These are phyloP conservation scores for Leucaena leucocephala DNA, from an alignment of 306 rosid species.

Conservation along the genomic window DNA sequence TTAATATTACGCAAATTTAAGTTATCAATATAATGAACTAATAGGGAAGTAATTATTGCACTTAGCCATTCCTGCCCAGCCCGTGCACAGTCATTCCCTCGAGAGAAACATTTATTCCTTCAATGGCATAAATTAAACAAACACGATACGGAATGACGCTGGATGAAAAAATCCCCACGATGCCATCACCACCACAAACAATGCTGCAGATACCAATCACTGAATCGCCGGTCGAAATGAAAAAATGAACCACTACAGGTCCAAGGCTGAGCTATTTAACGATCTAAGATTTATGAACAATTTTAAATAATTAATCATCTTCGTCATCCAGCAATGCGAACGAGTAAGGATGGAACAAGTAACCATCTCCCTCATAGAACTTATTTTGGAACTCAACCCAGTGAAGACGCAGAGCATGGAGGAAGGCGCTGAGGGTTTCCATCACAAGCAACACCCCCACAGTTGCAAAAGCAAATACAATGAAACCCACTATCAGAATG, in stretches of 20 bases:
- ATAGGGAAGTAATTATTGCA: slow-evolving; percentile 35
- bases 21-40: slow-evolving; percentile 6
- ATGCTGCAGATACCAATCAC: slow-evolving; percentile 30
- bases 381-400: slow-evolving; percentile 99
- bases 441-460: slow-evolving; percentile 89
- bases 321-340: slow-evolving; percentile 64
- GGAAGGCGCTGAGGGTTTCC: slow-evolving; percentile 97
- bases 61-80: slow-evolving; percentile 32
- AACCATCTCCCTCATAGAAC: slow-evolving; percentile 91
- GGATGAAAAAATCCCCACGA: slow-evolving; percentile 26
- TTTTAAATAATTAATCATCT: slow-evolving; percentile 54
- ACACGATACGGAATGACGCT: slow-evolving; percentile 33
- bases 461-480: slow-evolving; percentile 81
- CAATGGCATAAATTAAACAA: slow-evolving; percentile 36
- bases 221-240: slow-evolving; percentile 22
- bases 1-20: not conserved
- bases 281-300: not conserved
- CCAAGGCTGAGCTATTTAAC: slow-evolving; percentile 51
- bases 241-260: slow-evolving; percentile 46
- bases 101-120: slow-evolving; percentile 38
- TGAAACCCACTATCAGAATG: slow-evolving; percentile 73
- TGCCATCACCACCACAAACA: slow-evolving; percentile 20
- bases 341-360: slow-evolving; percentile 77
- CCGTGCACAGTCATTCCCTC: slow-evolving; percentile 30
- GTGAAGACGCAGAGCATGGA: slow-evolving; percentile 94